A percentile compares a stretch with the other conserved stretches of the same genome.
Evolutionary conservation across 768 basidiomycete genomes (phyloP).

Genomic region (Crepidotus variabilis): DNA sequence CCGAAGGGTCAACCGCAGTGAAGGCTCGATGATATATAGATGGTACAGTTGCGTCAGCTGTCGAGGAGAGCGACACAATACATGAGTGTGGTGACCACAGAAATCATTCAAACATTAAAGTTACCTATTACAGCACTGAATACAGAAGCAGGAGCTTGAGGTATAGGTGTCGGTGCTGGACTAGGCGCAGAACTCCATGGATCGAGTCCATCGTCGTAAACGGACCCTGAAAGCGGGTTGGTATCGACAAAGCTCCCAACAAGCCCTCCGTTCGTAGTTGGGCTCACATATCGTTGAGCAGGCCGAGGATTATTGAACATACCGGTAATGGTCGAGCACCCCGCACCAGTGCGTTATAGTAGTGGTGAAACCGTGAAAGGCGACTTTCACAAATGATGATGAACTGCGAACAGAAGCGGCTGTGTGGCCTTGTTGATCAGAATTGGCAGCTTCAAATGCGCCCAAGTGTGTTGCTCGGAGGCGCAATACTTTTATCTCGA

Average conservation of each 20-base stretch:
- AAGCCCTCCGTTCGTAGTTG: slow-evolving; percentile 53
- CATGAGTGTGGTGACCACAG: not conserved
- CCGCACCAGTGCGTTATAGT: not conserved
- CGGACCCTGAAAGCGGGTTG: slow-evolving; percentile 68
- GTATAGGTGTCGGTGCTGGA: slow-evolving; percentile 61
- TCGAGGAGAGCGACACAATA: not conserved
- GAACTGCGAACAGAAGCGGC: slow-evolving; percentile 6
- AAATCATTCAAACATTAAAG: slow-evolving; percentile 9
- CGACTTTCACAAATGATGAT: not conserved
- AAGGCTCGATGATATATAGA: slow-evolving; percentile 73
- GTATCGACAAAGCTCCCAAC: slow-evolving; percentile 75
- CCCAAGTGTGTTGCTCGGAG: too few species aligned
- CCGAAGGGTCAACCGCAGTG: slow-evolving; percentile 64
- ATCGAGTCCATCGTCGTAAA: slow-evolving; percentile 77
- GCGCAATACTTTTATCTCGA: not conserved
- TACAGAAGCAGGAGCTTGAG: slow-evolving; percentile 44
- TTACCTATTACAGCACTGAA: slow-evolving; percentile 72
- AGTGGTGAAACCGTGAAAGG: slow-evolving; percentile 1
- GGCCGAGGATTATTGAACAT: slow-evolving; percentile 89
- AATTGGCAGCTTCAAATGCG: not conserved
- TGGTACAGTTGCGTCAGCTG: slow-evolving; percentile 81
- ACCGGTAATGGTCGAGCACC: slow-evolving; percentile 11
- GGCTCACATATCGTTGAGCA: slow-evolving; percentile 58
- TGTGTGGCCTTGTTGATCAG: slow-evolving; percentile 14
- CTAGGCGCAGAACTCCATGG: slow-evolving; percentile 78